Percentiles rank a stretch among this genome's conserved stretches.
phyloP scores from a whole-genome alignment of 805 yeast genomes.

The Metschnikowia koreensis region DNA sequence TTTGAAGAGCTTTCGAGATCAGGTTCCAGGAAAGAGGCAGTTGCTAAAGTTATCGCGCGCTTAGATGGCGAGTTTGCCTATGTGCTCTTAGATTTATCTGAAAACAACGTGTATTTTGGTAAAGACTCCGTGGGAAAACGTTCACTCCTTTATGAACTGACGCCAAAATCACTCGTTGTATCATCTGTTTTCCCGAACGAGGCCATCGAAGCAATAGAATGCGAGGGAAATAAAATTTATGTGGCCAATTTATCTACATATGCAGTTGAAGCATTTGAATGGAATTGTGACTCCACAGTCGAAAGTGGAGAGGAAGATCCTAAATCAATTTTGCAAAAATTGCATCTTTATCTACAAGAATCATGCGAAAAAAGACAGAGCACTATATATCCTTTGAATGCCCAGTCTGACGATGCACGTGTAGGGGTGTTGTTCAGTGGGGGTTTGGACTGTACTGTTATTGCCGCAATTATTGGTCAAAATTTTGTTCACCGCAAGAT shows the following conservation, averaged over 20 bases:
- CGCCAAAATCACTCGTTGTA: constrained; percentile 39
- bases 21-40: constrained; percentile 8
- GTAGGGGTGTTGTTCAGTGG: constrained; percentile 81
- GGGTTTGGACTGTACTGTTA: constrained; percentile 87
- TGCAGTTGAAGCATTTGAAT: neutral
- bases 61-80: constrained; percentile 86
- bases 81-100: constrained; percentile 45
- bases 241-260: constrained; percentile 31
- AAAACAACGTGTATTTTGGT: constrained; percentile 62
- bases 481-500: constrained; percentile 18
- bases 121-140: constrained; percentile 82
- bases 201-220: constrained; percentile 45
- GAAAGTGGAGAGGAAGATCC: neutral
- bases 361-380: constrained; percentile 52
- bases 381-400: constrained; percentile 58
- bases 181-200: constrained; percentile 28
- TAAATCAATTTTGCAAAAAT: neutral
- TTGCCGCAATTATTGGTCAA: constrained; percentile 53
- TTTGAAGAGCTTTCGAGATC: neutral
- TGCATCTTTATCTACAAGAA: constrained; percentile 26
- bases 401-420: constrained; percentile 17
- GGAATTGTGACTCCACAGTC: neutral
- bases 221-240: constrained; percentile 52
- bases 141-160: constrained; percentile 54
- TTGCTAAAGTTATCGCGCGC: constrained; percentile 38